Evolutionary conservation across 495 filamentous ascomycete genomes (phyloP), one percentile per base, ranked within the genome.

Genomic region (Corynascus novoguineensis): DNA sequence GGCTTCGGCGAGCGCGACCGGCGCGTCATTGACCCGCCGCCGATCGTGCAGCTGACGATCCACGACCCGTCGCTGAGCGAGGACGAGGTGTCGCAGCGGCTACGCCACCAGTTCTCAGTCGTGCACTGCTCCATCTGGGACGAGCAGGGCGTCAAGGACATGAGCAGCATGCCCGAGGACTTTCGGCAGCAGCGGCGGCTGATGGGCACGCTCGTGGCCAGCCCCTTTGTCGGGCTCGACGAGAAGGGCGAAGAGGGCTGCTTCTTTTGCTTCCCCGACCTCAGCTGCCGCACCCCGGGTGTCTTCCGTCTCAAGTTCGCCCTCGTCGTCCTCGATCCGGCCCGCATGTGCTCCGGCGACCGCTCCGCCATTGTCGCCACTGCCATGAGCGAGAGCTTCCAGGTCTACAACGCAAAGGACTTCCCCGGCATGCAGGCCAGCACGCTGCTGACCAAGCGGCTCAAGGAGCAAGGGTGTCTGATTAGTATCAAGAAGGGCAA

Each of bases 201-300:
- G 38, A 91, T 90, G 86, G 88, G 88, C 27, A 89, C 87, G 12
- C 70, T 92, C 22, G 88, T 90, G 51, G 76, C 89, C 58, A 81
- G 83, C 32, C 81, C 92, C 53, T 86, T 92, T 66, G 77, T 89
- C 27, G 81, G 86, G 22, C 71, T 78, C 21, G 83, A 88, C 64
- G 84, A 86, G 68, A 74, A 82, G 53, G 78, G 81, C 50, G 65
- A 82, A 50, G 83, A 88, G 48, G 86, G 87, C 5, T 88, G 84
- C 68, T 98, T 97, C 74, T 98, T 96, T 73, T 89, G 90, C 59
- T 98, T 98, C 66, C 87, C 90, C 0, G 93, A 98, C 68, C 81
- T 98, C 5, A 95, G 90, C 8, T 92, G 95, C 60, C 85, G 93
- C 17, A 91, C 88, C 1, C 88, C 90, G 11, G 93, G 93, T 0